phyloP scores from a whole-genome alignment of 1,284 basidiomycete species.

The Marasmius sp. region DNA sequence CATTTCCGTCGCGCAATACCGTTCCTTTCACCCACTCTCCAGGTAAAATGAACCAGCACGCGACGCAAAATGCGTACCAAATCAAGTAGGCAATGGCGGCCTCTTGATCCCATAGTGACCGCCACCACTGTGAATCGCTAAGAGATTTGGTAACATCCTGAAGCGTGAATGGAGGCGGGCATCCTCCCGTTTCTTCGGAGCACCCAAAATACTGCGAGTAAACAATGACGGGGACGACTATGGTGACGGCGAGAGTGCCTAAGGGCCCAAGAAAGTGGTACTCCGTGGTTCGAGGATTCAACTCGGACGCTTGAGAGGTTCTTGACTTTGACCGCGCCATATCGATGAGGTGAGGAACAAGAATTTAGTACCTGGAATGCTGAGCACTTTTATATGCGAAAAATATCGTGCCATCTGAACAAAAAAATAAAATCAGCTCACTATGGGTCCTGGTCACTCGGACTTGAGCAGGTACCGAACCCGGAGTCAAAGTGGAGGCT shows the following conservation, averaged over 20 bases:
- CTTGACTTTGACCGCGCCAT: neutral
- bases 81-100: constrained; percentile 76
- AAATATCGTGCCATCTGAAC: too few species aligned
- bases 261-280: constrained; percentile 88
- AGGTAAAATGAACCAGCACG: constrained; percentile 83
- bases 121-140: constrained; percentile 61
- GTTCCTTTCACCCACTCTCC: constrained; percentile 85
- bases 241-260: constrained; percentile 73
- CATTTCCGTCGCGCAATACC: constrained; percentile 75
- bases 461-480: too few species aligned
- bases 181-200: constrained; percentile 75
- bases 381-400: too few species aligned
- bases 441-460: too few species aligned
- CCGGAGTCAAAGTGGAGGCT: too few species aligned
- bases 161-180: constrained; percentile 55
- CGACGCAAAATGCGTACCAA: constrained; percentile 89
- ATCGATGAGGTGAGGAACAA: neutral
- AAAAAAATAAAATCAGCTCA: too few species aligned
- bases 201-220: constrained; percentile 88
- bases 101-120: constrained; percentile 76
- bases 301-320: constrained; percentile 14
- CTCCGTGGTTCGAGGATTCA: constrained; percentile 67
- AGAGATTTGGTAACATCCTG: constrained; percentile 34
- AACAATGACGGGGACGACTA: constrained; percentile 71
- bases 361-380: too few species aligned